A percentile compares a stretch with the other conserved stretches of the same genome.
These are phyloP conservation scores for Plasmodium chabaudi DNA, from an alignment of 169 alveolate genomes.

Conservation along the genomic window DNA sequence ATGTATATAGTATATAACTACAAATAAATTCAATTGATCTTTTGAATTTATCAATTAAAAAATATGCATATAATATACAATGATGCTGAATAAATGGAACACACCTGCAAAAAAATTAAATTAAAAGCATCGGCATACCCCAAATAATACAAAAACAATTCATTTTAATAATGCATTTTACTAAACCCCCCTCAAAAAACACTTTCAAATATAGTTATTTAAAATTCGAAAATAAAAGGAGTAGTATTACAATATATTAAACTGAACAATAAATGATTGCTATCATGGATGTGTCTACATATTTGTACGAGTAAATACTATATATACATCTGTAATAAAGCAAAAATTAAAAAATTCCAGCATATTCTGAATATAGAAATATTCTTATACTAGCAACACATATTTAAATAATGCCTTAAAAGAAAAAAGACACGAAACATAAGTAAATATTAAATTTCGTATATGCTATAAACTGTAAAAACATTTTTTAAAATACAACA, in stretches of 20 bases:
- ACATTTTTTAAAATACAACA: background rate
- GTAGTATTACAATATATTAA: no score
- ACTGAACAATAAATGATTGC: no score
- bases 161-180: no score
- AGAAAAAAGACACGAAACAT: background rate
- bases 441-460: background rate
- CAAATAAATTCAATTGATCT: background rate
- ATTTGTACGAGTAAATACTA: background rate
- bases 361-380: constrained; percentile 3
- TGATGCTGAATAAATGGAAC: no score
- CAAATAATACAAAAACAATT: no score
- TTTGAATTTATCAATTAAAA: no score
- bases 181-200: no score
- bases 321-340: background rate
- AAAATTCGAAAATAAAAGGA: no score
- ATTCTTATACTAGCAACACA: constrained; percentile 3
- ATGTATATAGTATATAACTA: constrained; percentile 17
- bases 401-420: background rate
- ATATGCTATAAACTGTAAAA: constrained; percentile 1
- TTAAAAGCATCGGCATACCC: no score
- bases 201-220: no score
- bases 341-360: background rate
- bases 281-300: background rate
- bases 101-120: no score
- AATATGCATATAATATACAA: no score